Conservation (phyloP, 257 asterid species). For the Solanum peruvianum region DNA sequence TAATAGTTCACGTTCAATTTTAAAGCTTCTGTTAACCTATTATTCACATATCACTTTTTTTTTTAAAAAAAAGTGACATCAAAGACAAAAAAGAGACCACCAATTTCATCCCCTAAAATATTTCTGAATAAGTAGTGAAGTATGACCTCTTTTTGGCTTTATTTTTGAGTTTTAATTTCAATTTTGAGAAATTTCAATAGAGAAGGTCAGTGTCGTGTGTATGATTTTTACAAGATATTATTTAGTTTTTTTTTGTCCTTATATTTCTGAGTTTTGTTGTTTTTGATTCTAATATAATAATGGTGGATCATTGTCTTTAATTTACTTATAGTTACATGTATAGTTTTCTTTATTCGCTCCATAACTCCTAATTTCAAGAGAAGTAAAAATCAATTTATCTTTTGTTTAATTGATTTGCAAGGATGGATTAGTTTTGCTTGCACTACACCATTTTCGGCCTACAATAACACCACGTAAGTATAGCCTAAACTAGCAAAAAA, state of each 20-base stretch:
- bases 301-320: background rate
- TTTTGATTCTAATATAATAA: background rate
- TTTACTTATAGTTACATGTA: no score
- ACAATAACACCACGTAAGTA: no score
- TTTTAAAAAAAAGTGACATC: background rate
- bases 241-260: background rate
- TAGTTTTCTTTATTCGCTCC: no score
- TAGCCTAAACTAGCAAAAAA: no score
- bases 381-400: no score
- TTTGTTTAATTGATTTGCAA: no score
- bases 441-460: no score
- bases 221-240: no score
- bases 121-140: background rate
- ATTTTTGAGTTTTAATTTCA: background rate
- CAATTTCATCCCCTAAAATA: background rate
- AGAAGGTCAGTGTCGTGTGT: background rate
- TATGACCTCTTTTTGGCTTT: background rate
- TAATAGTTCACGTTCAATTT: background rate
- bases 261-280: background rate
- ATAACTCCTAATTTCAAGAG: no score
- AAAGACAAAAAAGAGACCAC: background rate
- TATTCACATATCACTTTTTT: background rate
- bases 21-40: background rate
- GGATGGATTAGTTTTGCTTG: no score
- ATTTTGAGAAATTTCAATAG: background rate